Base-by-base conservation (phyloP, 371 early-diverging fungal species). In the Rhizopus delemar region DNA sequence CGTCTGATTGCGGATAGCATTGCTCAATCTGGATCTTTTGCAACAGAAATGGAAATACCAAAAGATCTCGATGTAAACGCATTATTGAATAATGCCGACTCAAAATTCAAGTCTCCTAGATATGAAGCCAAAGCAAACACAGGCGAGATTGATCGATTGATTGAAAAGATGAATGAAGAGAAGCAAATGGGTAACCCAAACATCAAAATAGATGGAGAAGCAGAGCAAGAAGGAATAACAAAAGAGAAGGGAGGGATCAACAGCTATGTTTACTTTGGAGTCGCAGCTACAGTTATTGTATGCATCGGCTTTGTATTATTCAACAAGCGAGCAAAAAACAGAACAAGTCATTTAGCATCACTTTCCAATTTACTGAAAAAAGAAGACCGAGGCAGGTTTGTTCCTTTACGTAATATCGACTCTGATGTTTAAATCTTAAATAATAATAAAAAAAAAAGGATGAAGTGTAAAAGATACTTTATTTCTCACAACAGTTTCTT, bases 1-100 rank as follows among this genome's bases (percentile, higher is more conserved):
- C 76, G 73, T 11, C 46, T 70, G 43, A 69, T 79, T 53, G 76
- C 79, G 33, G 70, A 75, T 34, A 73, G 69, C 31, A 72, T 79
- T 29, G 56, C 74, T 28, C 51, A 62, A 49, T 69, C 71, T 6
- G 68, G 70, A 1, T 75, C 79, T 0, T 51, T 75, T 5, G 70
- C 70, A 31, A 59, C 65, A 9, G 53, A 51, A 9, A 60, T 63
- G 3, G 56, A 58, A 32, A 34, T 78, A 12, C 46, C 46, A 2
- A 56, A 66, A 9, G 13, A 35, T 0, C 56, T 52, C 0, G 53
- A 70, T 34, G 73, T 74, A 1, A 13, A 63, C 5, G 4, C 29
- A 3, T 31, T 61, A 4, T 32, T 74, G 4, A 15, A 41, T 15
- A 55, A 50, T 7, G 16, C 62, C 0, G 28, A 63, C 38, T 45